phyloP scores from a whole-genome alignment of 495 filamentous ascomycete species.

The Neurospora sp. region DNA sequence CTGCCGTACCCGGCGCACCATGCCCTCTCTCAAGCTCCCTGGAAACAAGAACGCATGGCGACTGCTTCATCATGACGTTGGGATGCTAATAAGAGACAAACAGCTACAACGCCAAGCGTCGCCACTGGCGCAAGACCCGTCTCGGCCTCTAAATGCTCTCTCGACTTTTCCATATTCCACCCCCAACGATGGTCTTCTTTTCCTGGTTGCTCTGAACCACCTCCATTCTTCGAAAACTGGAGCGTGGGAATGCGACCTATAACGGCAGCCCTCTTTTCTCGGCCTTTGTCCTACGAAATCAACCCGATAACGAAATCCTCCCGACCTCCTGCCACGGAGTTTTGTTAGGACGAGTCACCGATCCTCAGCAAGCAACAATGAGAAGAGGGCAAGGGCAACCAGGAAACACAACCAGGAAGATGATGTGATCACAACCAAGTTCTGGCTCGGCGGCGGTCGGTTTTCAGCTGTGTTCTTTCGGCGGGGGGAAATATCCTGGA shows the following conservation, averaged over 20 bases:
- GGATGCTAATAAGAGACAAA: conserved; percentile 1
- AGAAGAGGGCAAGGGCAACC: not conserved
- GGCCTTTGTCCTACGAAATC: not conserved
- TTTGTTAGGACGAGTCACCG: not conserved
- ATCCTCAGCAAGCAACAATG: not conserved
- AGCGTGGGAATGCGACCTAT: not conserved
- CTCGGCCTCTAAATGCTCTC: conserved; percentile 75
- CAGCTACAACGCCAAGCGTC: conserved; percentile 99
- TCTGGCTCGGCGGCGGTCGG: not conserved
- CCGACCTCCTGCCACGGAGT: not conserved
- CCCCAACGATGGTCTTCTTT: conserved; percentile 12
- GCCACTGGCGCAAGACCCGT: conserved; percentile 99
- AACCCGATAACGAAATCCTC: not conserved
- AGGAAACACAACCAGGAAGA: not conserved
- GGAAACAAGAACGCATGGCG: not conserved
- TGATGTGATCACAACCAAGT: not conserved
- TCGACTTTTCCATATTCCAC: conserved; percentile 19
- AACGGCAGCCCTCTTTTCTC: not conserved
- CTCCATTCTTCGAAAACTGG: not conserved
- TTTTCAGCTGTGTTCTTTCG: not conserved
- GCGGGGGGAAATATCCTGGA: not conserved
- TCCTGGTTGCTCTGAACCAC: conserved; percentile 6
- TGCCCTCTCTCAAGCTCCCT: not conserved
- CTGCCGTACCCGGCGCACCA: not conserved
- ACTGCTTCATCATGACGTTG: not conserved